Percentiles rank a stretch among this genome's conserved stretches.
Conservation (phyloP, 129 eudicot genomes). For the Erigeron canadensis region DNA sequence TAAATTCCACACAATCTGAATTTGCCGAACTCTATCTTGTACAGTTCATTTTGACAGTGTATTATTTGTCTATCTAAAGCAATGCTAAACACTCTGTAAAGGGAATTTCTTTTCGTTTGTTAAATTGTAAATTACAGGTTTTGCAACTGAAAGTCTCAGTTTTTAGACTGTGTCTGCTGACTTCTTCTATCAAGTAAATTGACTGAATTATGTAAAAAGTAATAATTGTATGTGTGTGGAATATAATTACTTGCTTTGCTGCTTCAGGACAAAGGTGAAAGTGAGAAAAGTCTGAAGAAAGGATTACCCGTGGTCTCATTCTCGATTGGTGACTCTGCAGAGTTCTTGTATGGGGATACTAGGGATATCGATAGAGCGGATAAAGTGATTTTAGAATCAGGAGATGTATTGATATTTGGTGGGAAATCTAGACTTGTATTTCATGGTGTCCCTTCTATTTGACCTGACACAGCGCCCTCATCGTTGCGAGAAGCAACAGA, state of each 20-base stretch:
- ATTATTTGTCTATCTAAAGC: not conserved
- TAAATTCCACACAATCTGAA: not conserved
- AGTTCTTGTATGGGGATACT: constrained; percentile 62
- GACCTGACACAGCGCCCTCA: constrained; percentile 48
- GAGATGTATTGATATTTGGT: constrained; percentile 90
- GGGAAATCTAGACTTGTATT: constrained; percentile 73
- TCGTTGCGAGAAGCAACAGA: constrained; percentile 47
- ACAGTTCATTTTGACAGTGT: not conserved
- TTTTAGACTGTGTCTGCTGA: not conserved
- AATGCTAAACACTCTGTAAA: not conserved
- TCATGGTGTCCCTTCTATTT: constrained; percentile 69
- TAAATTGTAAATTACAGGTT: not conserved
- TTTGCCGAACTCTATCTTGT: not conserved
- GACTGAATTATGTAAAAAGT: not conserved
- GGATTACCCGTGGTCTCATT: constrained; percentile 81
- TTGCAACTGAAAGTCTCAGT: not conserved
- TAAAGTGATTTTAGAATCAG: constrained; percentile 62
- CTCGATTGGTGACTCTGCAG: constrained; percentile 84
- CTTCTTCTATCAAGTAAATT: too few relatives aligned
- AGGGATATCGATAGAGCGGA: constrained; percentile 50
- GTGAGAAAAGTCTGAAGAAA: constrained; percentile 41
- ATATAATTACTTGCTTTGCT: not conserved
- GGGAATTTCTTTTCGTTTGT: not conserved
- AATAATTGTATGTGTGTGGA: not conserved
- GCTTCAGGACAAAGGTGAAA: constrained; percentile 83